Evolutionary conservation across 768 basidiomycete genomes (phyloP), one percentile per base, ranked within the genome.

Genomic region (Collybia sordida): DNA sequence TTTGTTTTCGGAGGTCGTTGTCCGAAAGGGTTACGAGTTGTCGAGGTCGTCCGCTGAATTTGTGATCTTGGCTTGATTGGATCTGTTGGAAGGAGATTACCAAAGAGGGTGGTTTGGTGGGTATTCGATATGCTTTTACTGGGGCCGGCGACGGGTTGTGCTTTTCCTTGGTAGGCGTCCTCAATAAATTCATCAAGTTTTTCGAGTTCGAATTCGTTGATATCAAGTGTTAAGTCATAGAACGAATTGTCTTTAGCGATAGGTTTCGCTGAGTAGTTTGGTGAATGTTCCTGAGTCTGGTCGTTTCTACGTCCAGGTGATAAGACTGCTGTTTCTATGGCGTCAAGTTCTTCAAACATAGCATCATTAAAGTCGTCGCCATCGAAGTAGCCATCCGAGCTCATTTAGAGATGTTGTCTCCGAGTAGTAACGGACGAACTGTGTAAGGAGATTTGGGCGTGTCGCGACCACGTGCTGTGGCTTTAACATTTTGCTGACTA

Each of bases 321-420:
- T n/a, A 62, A 61, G 24, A 61, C 64, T 49, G 80, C 75, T 8
- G 86, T 82, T 68, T 92, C 88, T 39, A 93, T 83, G 17, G 80
- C 76, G 59, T 88, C 85, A 19, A 92, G 73, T 59, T 86, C 75
- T 31, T 76, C 67, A 6, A 90, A 59, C 3, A 80, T 75, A 28
- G 75, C 79, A 38, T 78, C 77, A 65, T 90, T 79, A 34, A 86
- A 60, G 44, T 73, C 77, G 24, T 86, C 85, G 53, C 82, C 83
- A 53, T 81, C 79, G 62, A 87, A 91, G 61, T 84, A 89, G 36
- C 77, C 84, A 70, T 89, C 88, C 28, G 86, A 89, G 72, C 83
- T 87, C 88, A 91, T 89, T n/a, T 53, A 58, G 54, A 23, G 35
- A 23, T 27, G 4, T 15, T 21, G 34, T n/a, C n/a, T n/a, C n/a